Base-by-base conservation (phyloP, 1,284 basidiomycete genomes). In the Apiotrichum akiyoshidainum region DNA sequence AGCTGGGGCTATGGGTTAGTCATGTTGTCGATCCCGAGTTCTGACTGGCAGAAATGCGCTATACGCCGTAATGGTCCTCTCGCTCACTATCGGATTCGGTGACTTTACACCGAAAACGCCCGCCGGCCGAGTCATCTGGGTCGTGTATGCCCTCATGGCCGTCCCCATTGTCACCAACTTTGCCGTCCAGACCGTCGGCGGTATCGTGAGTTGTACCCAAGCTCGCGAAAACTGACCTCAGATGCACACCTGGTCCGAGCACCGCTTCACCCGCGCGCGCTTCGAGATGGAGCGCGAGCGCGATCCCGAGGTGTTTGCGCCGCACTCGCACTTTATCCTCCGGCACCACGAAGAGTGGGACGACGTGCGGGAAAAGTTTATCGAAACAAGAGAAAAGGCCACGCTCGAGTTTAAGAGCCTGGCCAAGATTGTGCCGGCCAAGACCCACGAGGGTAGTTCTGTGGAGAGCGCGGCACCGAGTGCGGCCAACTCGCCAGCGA, bases 131-230 rank as follows among this genome's bases (percentile, higher is more conserved):
- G 72, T 78, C 17, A 68, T 77, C 50, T 80, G 78, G 64, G 69
- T 80, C 47, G 58, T 77, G n/a, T 80, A 78, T 59, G 75, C 74
- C 2, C 59, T 80, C 14, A 68, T 77, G 64, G 78, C 79, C 26
- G 78, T 80, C 19, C 80, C 80, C 0, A 70, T 81, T 53, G 76
- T 81, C 33, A 79, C 80, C 22, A 77, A 76, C 9, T 80, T 81
- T 55, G 80, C 78, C 19, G 76, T 79, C 8, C 77, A 77, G 50
- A 77, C 78, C n/a, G 72, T 80, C 39, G 73, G 74, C 21, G 71
- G 74, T 66, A 59, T 79, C 35, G 73, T 79, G 54, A 65, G 69
- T 68, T 12, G 0, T 26, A 5, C 4, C 10, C 16, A n/a, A n/a
- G n/a, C n/a, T n/a, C n/a, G n/a, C 16, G 26, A 7, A 8, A 11